Evolutionary conservation across 2,329 filamentous ascomycete genomes (phyloP), one percentile per base, ranked within the genome.

Genomic region (Drechslerella coelobrocha): DNA sequence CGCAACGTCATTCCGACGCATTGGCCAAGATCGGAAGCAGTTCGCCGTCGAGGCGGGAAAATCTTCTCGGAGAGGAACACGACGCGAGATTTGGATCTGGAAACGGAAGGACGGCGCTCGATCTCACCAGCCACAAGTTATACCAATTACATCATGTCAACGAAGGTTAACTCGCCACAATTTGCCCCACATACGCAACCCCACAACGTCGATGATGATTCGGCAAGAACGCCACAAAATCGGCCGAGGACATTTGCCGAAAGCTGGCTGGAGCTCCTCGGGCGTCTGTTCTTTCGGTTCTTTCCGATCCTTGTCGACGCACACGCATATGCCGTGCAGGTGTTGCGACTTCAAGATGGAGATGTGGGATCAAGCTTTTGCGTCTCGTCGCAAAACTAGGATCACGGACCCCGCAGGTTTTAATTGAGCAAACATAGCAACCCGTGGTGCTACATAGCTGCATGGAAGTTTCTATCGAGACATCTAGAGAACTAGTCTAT

Each of bases 71-170:
- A 43, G 39, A 19, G 39, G n/a, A 6, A 43, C 39, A 5, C 12
- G 39, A n/a, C n/a, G 21, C 3, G n/a, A 37, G n/a, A n/a, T 8
- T 45, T 19, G 41, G 8, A 45, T 45, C 7, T 45, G 14, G 31
- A 24, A 54, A 43, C 34, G 34, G 52, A 55, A 41, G 34, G 34
- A 55, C 23, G 17, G n/a, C 17, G 21, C 52, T 34, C 41, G n/a
- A n/a, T n/a, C n/a, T n/a, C 34, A 43, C 31, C 45, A 55, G 52
- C 52, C 52, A 55, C 52, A 14, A 9, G 19, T 41, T 55, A 34
- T 55, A 45, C 41, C 21, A 27, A 43, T 55, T 55, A 55, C 52
- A 55, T 55, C 52, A 55, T 55, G 21, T 10, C 7, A 19, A 21
- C 21, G 10, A 14, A 21, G 14, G 24, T 5, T 23, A 8, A 17